Conservation (phyloP, 306 rosid species). For the Casuarina cunninghamiana region DNA sequence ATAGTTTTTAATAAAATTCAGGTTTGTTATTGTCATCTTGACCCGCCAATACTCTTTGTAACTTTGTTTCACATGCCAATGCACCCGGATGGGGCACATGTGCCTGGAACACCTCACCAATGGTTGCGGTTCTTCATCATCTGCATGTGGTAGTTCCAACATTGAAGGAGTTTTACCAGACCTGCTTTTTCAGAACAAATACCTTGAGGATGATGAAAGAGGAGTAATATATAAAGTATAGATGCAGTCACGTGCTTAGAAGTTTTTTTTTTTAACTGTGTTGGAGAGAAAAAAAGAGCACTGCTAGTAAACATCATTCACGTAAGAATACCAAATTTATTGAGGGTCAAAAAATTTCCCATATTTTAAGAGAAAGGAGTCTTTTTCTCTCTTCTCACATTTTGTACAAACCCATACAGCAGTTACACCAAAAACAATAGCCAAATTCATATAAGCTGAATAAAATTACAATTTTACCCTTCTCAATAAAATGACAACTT, state of each 20-base stretch:
- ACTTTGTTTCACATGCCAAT: conserved; percentile 83
- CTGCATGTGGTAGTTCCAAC: conserved; percentile 44
- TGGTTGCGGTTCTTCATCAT: conserved; percentile 15
- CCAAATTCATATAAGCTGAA: too few relatives aligned
- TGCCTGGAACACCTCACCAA: conserved; percentile 64
- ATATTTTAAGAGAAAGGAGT: too few relatives aligned
- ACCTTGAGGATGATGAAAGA: neutral
- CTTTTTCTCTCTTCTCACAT: too few relatives aligned
- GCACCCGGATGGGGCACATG: conserved; percentile 82
- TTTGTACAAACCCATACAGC: too few relatives aligned
- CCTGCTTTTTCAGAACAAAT: conserved; percentile 37
- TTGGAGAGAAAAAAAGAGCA: too few relatives aligned
- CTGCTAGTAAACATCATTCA: too few relatives aligned
- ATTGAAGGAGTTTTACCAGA: conserved; percentile 36
- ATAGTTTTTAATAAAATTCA: conserved; percentile 64
- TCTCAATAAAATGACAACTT: too few relatives aligned
- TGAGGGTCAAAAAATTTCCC: too few relatives aligned
- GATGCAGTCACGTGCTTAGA: neutral
- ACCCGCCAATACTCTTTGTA: conserved; percentile 75
- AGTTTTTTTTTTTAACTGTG: neutral
- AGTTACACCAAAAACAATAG: too few relatives aligned
- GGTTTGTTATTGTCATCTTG: conserved; percentile 73
- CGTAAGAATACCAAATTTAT: too few relatives aligned
- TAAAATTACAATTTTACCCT: too few relatives aligned
- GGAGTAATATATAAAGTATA: neutral